Base-by-base conservation (phyloP, 225 moss, liverwort and hornwort genomes). In the Bryum argenteum region DNA sequence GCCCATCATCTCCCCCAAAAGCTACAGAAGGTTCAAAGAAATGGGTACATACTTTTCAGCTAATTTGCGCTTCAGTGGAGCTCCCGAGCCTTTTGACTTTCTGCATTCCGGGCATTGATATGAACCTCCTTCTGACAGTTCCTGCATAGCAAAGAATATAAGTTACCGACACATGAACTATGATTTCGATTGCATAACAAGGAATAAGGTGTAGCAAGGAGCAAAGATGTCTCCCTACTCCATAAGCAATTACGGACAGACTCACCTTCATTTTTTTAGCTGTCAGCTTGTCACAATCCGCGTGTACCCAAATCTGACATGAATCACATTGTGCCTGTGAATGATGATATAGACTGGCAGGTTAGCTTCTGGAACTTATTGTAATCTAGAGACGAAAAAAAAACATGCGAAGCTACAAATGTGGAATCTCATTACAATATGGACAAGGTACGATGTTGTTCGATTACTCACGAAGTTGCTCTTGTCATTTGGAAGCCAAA, bases 401-500 rank as follows among this genome's bases (percentile, higher is more conserved):
- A 33, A 24, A 10, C 10, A 67, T 26, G 52, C 8, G 41, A 79
- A 47, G 20, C 54, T 54, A 48, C 57, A 63, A 62, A 48, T 21
- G 51, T 24, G 9, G 75, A 47, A 38, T 51, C 56, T 54, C 13
- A 47, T n/a, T 42, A 51, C 41, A 76, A 50, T 20, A 55, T 60
- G 40, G 21, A 56, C 58, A 65, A 56, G 39, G 40, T 53, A 9
- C 22, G 52, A 12, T n/a, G 56, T 50, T 60, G 44, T 20, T 61
- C 24, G 58, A 51, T 8, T 71, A 87, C 94, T 79, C 89, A 99
- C 98, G 71, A 95, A 99, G 77, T 87, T 99, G 56, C 92, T 92
- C 78, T 99, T 99, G 71, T 99, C 98, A 79, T 99, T 99, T 58
- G 98, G 98, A 75, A 92, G 94, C 98, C 98, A 99, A 60, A 99